Conservation (phyloP, 805 yeast genomes). For the Kodamaea kaohsiungensis region DNA sequence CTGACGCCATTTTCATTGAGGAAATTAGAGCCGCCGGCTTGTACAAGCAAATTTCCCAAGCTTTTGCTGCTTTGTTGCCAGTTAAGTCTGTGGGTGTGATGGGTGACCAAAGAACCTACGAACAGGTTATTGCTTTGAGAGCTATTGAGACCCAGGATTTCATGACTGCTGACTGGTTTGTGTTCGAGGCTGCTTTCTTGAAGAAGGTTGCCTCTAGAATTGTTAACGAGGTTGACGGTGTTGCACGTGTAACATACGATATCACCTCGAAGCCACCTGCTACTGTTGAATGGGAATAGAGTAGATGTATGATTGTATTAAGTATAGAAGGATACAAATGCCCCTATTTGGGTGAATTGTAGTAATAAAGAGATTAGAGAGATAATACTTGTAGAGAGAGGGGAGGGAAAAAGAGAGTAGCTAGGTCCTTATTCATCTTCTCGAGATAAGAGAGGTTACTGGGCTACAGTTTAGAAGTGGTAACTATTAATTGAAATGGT, state of each 20-base stretch:
- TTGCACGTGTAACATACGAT: conserved; percentile 98
- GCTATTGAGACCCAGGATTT: conserved; percentile 97
- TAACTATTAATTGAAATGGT: no score
- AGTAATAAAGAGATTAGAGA: not conserved
- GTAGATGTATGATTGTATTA: not conserved
- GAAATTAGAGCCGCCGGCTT: conserved; percentile 93
- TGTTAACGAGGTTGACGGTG: conserved; percentile 98
- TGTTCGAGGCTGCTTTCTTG: conserved; percentile 87
- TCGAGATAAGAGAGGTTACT: no score
- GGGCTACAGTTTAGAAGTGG: no score
- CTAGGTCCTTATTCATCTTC: no score
- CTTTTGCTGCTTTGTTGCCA: conserved; percentile 95
- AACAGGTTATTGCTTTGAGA: conserved; percentile 97
- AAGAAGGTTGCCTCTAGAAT: conserved; percentile 93
- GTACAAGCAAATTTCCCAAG: conserved; percentile 92
- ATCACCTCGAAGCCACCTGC: conserved; percentile 99
- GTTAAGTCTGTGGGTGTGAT: conserved; percentile 98
- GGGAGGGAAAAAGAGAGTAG: no score
- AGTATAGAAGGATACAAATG: not conserved
- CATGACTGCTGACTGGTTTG: conserved; percentile 99
- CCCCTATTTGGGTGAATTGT: not conserved
- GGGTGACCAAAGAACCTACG: conserved; percentile 99
- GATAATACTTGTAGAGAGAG: no score
- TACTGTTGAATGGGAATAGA: conserved; percentile 98
- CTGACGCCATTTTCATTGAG: conserved; percentile 93